A percentile compares a stretch with the other conserved stretches of the same genome.
Conservation (phyloP, 768 basidiomycete genomes). For the Tulasnella sp. region DNA sequence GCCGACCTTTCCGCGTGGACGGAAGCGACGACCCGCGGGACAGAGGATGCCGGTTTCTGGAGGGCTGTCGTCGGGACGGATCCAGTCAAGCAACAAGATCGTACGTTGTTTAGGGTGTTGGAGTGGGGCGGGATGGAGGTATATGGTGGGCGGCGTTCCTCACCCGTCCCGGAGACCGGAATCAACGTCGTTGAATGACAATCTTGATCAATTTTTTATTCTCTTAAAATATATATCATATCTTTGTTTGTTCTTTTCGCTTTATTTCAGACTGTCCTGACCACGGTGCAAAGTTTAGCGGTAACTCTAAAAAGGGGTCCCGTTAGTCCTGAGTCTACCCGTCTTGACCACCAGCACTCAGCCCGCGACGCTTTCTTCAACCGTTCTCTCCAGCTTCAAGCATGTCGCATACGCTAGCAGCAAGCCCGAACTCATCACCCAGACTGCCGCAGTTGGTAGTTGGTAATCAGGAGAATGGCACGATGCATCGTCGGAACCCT, state of each 20-base stretch:
- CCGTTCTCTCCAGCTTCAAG: neutral
- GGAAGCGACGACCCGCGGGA: neutral
- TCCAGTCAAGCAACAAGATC: neutral
- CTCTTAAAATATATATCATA: neutral
- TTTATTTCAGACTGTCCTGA: neutral
- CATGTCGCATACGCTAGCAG: neutral
- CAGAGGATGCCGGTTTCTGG: neutral
- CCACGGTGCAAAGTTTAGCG: neutral
- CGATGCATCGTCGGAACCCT: neutral
- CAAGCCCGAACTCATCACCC: neutral
- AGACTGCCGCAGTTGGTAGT: neutral
- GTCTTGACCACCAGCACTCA: neutral
- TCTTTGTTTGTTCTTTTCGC: neutral
- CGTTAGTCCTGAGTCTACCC: neutral
- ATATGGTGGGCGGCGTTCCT: neutral
- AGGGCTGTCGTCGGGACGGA: neutral
- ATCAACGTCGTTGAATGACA: neutral
- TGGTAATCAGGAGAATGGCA: neutral
- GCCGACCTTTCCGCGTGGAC: neutral
- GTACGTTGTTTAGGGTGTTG: neutral
- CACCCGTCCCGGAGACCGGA: neutral
- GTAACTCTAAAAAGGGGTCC: neutral
- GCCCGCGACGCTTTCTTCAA: neutral
- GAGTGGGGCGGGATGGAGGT: conserved; percentile 16
- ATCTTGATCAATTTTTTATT: neutral